phyloP scores from a whole-genome alignment of 805 yeast species.

The Ogataea nakhonphanomensis region DNA sequence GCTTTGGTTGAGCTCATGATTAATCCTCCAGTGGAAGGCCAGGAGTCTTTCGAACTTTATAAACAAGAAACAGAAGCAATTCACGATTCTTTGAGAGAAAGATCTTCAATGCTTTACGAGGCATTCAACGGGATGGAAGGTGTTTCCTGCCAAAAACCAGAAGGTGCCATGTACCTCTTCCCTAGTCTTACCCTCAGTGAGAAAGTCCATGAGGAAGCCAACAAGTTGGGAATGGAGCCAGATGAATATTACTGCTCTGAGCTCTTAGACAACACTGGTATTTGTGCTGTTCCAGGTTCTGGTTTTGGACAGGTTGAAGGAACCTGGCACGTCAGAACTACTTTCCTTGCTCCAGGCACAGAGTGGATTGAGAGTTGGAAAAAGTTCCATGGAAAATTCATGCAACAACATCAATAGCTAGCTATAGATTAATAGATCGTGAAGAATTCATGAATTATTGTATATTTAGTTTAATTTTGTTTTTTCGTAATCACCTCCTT shows the following conservation, averaged over 20 bases:
- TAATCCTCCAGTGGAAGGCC: conserved; percentile 82
- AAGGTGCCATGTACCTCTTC: conserved; percentile 97
- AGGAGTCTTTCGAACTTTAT: conserved; percentile 67
- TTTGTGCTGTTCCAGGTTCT: conserved; percentile 95
- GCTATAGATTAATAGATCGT: not conserved
- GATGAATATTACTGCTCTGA: conserved; percentile 90
- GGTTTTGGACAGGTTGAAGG: conserved; percentile 94
- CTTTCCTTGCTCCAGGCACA: conserved; percentile 92
- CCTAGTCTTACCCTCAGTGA: conserved; percentile 70
- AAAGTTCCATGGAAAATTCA: conserved; percentile 72
- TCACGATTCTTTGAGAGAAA: conserved; percentile 54
- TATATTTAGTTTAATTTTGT: conserved; percentile 4
- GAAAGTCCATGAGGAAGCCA: conserved; percentile 61
- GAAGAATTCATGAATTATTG: not conserved
- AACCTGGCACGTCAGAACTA: conserved; percentile 91
- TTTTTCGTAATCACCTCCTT: conserved; percentile 9
- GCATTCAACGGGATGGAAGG: conserved; percentile 80
- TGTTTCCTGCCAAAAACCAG: conserved; percentile 80
- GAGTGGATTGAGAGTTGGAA: conserved; percentile 84
- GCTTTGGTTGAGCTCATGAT: conserved; percentile 90
- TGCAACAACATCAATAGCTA: conserved; percentile 45
- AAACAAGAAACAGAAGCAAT: conserved; percentile 58
- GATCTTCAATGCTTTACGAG: conserved; percentile 62
- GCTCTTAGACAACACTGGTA: conserved; percentile 83
- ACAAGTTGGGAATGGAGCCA: conserved; percentile 51